These are phyloP conservation scores for Penicillium soppii DNA, from an alignment of 495 filamentous ascomycete species.

Conservation along the genomic window DNA sequence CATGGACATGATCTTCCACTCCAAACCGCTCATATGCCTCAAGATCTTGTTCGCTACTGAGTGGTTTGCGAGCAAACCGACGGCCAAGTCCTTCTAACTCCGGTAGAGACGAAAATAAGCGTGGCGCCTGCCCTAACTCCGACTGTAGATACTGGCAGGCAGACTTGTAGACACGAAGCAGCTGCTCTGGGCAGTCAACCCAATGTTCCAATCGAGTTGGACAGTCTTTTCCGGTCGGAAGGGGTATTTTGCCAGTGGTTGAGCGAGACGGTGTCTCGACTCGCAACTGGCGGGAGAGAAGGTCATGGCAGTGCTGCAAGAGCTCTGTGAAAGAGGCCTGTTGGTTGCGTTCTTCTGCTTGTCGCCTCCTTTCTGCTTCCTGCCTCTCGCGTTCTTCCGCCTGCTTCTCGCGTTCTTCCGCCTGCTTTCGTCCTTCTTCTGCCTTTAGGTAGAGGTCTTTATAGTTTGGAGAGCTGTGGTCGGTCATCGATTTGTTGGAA, in stretches of 20 bases:
- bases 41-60: slow-evolving; percentile 34
- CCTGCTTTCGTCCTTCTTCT: slow-evolving; percentile 3
- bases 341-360: slow-evolving; percentile 10
- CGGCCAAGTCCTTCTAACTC: slow-evolving; percentile 20
- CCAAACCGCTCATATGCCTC: slow-evolving; percentile 29
- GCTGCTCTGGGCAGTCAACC: slow-evolving; percentile 27
- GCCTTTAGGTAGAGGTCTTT: neutral
- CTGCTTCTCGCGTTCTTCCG: slow-evolving; percentile 1
- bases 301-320: slow-evolving; percentile 30
- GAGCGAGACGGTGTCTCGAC: slow-evolving; percentile 26
- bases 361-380: slow-evolving; percentile 2
- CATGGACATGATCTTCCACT: slow-evolving; percentile 24
- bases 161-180: slow-evolving; percentile 27
- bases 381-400: slow-evolving; percentile 2
- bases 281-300: slow-evolving; percentile 27
- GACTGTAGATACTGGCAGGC: slow-evolving; percentile 25
- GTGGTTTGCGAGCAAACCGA: slow-evolving; percentile 10
- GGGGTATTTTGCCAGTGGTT: slow-evolving; percentile 29
- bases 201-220: slow-evolving; percentile 24
- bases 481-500: neutral
- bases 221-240: slow-evolving; percentile 32
- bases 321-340: slow-evolving; percentile 37
- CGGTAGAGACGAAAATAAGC: slow-evolving; percentile 19
- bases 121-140: slow-evolving; percentile 8
- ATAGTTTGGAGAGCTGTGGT: slow-evolving; percentile 5